Conservation (phyloP, 371 early-diverging fungal genomes). For the Rhizopus sp. region DNA sequence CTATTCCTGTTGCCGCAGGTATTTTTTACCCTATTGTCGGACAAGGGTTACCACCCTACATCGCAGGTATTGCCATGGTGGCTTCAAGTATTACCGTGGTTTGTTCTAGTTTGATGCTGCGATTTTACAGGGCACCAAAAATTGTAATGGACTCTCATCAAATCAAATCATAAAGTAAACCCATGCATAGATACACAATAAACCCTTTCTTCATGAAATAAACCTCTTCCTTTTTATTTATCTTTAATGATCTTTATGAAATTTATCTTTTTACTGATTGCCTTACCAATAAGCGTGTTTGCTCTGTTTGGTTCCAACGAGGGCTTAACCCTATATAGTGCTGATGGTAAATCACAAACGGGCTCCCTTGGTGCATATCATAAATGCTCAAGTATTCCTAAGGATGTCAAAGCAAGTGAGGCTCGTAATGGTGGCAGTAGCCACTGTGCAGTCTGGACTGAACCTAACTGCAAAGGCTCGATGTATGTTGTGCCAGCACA, state of each 20-base stretch:
- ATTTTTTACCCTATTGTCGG: slow-evolving; percentile 60
- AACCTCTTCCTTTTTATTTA: background rate
- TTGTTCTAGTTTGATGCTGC: slow-evolving; percentile 64
- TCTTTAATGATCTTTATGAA: slow-evolving; percentile 2
- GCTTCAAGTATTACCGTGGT: slow-evolving; percentile 78
- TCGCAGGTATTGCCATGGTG: slow-evolving; percentile 87
- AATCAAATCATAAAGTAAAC: slow-evolving; percentile 18
- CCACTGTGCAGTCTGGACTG: slow-evolving; percentile 46
- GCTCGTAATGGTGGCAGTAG: slow-evolving; percentile 36
- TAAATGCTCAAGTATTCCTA: slow-evolving; percentile 34
- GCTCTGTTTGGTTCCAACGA: slow-evolving; percentile 18
- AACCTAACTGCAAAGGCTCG: slow-evolving; percentile 30
- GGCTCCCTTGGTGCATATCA: slow-evolving; percentile 37
- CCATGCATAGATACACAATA: slow-evolving; percentile 1
- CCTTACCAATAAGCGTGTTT: slow-evolving; percentile 11
- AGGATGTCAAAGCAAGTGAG: slow-evolving; percentile 27
- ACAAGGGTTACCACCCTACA: slow-evolving; percentile 63
- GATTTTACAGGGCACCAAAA: slow-evolving; percentile 51
- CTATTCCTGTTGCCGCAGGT: slow-evolving; percentile 85
- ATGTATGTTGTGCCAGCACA: slow-evolving; percentile 46
- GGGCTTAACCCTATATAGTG: slow-evolving; percentile 27
- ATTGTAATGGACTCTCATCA: slow-evolving; percentile 16
- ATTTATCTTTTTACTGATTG: slow-evolving; percentile 3
- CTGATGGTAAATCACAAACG: slow-evolving; percentile 27
- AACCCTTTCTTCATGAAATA: slow-evolving; percentile 11